Base-by-base conservation (phyloP, 75 land plant genomes). In the Gnetum montanum region DNA sequence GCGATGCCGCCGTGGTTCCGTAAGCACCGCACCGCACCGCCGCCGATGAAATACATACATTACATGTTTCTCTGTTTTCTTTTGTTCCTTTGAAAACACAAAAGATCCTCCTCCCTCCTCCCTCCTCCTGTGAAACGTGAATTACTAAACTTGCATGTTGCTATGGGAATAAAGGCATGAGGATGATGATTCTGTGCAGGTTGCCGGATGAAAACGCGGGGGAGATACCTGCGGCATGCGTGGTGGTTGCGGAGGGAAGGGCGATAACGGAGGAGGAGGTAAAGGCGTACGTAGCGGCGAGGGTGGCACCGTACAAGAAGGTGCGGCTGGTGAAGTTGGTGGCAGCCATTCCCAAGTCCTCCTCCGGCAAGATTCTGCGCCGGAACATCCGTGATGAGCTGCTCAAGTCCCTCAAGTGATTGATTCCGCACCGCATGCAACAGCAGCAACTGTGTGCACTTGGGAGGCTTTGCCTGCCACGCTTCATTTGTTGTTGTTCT, bases 141-240 rank as follows among this genome's bases (percentile, higher is more conserved):
- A 36, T n/a, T n/a, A n/a, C n/a, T n/a, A n/a, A n/a, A n/a, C n/a
- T n/a, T 20, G 8, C 24, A 0, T 3, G 3, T 18, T 18, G 6
- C 23, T 45, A 6, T 20, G 0, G 47, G 7, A 16, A n/a, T 45
- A 25, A 20, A 15, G 24, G 26, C 5, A 15, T 46, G 26, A 60
- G 3, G 61, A 53, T 5, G 24, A 29, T 15, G 0, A 16, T 41
- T 3, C 3, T 22, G 29, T 60, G 58, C 65, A 95, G 99, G 43
- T 34, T 90, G 45, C 77, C 96, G 4, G 77, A 86, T 52, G 92
- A 95, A 45, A 91, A 84, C 40, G 96, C 96, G 13, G 99, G 99
- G 20, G 96, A 95, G 60, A 74, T 95, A n/a, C 99, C 99, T 30
- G 85, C 69, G n/a, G 91, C 96, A 3, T 83, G 88, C 50, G 85